Conservation (phyloP, 2,329 filamentous ascomycete species). For the Neonectria coccinea region DNA sequence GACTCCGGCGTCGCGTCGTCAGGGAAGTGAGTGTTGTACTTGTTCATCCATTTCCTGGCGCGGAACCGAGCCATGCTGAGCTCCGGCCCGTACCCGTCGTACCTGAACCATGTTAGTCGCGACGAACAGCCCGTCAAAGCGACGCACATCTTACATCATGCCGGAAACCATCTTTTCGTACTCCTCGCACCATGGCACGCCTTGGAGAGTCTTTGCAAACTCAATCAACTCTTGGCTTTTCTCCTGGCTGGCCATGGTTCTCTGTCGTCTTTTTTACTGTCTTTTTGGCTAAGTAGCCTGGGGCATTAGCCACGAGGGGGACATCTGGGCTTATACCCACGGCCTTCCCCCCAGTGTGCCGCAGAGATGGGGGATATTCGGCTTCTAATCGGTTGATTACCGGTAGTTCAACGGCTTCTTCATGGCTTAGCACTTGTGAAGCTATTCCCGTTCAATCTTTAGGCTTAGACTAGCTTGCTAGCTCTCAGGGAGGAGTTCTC, state of each 20-base stretch:
- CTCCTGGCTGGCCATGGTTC: conserved; percentile 37
- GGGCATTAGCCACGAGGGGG: neutral
- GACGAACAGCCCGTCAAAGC: neutral
- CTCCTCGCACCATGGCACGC: conserved; percentile 41
- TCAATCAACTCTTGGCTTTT: conserved; percentile 38
- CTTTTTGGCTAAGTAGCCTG: neutral
- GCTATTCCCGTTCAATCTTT: too few species aligned
- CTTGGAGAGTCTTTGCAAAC: conserved; percentile 36
- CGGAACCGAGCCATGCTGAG: conserved; percentile 64
- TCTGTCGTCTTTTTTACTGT: too few species aligned
- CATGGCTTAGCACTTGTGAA: neutral
- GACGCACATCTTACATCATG: conserved; percentile 36
- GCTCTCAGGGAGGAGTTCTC: too few species aligned
- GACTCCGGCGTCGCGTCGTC: conserved; percentile 57
- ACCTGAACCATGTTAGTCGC: conserved; percentile 51
- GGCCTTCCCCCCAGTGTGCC: neutral
- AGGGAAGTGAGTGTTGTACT: conserved; percentile 69
- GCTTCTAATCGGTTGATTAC: neutral
- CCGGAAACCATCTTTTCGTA: conserved; percentile 46
- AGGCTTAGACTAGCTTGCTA: too few species aligned
- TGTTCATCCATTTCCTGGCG: conserved; percentile 66
- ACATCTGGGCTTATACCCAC: neutral
- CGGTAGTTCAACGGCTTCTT: neutral
- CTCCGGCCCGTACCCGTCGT: conserved; percentile 61
- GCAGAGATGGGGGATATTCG: neutral